Conservation (phyloP, 495 filamentous ascomycete species). For the Penicillium chermesinum region DNA sequence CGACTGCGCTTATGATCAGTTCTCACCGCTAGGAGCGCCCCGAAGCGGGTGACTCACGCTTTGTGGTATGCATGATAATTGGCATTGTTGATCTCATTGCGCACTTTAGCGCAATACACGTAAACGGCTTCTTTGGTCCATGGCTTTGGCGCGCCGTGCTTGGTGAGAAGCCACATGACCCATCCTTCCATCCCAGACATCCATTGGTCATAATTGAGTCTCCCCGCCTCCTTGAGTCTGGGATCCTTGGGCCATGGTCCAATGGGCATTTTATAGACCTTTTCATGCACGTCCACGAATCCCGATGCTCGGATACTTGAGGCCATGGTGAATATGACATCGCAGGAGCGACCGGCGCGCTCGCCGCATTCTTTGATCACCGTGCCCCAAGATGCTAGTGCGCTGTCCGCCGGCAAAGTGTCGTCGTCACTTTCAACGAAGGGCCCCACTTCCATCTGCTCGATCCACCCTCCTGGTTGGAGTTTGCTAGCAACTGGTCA, state of each 20-base stretch:
- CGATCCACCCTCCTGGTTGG: conserved; percentile 46
- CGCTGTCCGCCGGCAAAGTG: neutral
- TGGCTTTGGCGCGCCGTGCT: neutral
- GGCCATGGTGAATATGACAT: neutral
- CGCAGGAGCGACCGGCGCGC: neutral
- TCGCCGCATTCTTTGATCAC: neutral
- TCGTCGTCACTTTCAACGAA: conserved; percentile 37
- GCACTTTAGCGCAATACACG: conserved; percentile 20
- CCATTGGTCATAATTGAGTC: conserved; percentile 2
- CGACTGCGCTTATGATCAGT: neutral
- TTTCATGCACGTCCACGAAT: conserved; percentile 4
- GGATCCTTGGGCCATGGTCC: conserved; percentile 1
- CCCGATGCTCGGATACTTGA: neutral
- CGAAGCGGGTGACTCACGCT: conserved; percentile 2
- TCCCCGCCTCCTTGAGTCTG: neutral
- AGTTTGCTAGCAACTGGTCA: neutral
- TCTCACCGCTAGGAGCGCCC: neutral
- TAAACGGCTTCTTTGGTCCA: conserved; percentile 16
- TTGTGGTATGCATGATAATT: conserved; percentile 17
- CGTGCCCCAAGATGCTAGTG: neutral
- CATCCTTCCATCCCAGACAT: conserved; percentile 3
- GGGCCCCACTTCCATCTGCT: conserved; percentile 44
- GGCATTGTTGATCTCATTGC: conserved; percentile 21
- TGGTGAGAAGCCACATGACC: conserved; percentile 3
- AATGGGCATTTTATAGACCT: conserved; percentile 3